phyloP scores from a whole-genome alignment of 306 rosid genomes.

The peach (Prunus persica) region DNA sequence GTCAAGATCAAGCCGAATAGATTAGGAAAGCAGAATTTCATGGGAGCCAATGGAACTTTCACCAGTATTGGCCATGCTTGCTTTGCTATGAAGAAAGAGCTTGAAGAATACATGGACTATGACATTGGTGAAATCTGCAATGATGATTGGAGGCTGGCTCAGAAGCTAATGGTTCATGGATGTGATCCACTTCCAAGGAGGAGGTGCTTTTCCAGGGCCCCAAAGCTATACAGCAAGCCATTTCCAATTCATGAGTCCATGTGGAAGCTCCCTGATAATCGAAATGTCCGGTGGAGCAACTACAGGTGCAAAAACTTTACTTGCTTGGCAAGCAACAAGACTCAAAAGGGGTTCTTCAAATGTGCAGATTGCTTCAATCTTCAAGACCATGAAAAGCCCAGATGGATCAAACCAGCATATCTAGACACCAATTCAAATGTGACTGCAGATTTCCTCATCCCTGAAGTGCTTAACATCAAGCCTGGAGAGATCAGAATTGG shows the following conservation, averaged over 20 bases:
- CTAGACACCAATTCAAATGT: conserved; percentile 22
- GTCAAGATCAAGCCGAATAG: conserved; percentile 64
- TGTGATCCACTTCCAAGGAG: conserved; percentile 82
- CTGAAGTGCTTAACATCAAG: conserved; percentile 52
- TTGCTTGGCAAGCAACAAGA: conserved; percentile 47
- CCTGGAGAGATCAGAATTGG: conserved; percentile 66
- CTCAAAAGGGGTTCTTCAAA: conserved; percentile 64
- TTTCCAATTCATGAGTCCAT: conserved; percentile 45
- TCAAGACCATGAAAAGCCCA: conserved; percentile 52
- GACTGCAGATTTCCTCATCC: conserved; percentile 50
- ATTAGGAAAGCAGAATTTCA: conserved; percentile 66
- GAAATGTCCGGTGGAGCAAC: conserved; percentile 76
- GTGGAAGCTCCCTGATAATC: conserved; percentile 69
- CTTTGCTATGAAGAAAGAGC: conserved; percentile 58
- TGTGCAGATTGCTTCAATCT: conserved; percentile 75
- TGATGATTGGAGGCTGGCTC: conserved; percentile 80
- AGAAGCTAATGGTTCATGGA: conserved; percentile 77
- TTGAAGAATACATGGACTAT: conserved; percentile 76
- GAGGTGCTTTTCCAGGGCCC: conserved; percentile 61
- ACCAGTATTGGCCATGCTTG: conserved; percentile 79
- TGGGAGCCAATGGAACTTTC: conserved; percentile 82
- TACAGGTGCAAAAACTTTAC: conserved; percentile 65
- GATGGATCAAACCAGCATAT: conserved; percentile 44
- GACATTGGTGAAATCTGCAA: conserved; percentile 76
- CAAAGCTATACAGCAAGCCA: conserved; percentile 51